A percentile compares a stretch with the other conserved stretches of the same genome.
phyloP scores from a whole-genome alignment of 108 stramenopile genomes.

The Cyclostephanos invisitatus region DNA sequence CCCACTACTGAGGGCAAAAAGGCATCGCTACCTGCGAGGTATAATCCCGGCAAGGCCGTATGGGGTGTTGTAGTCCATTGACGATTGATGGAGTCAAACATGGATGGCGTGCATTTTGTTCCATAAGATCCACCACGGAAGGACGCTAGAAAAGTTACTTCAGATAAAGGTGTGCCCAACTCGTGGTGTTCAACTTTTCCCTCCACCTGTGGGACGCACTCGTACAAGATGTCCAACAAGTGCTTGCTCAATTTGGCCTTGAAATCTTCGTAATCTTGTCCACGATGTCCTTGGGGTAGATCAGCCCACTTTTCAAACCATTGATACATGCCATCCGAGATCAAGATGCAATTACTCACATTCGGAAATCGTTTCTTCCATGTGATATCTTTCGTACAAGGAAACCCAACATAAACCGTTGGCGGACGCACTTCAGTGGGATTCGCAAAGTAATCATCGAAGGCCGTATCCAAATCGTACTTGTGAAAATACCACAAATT shows the following conservation, averaged over 20 bases:
- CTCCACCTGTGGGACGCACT: constrained; percentile 48
- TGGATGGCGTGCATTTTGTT: constrained; percentile 37
- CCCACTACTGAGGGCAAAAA: constrained; percentile 44
- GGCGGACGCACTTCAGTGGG: constrained; percentile 59
- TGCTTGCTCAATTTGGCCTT: constrained; percentile 45
- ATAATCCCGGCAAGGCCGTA: constrained; percentile 43
- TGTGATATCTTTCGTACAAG: constrained; percentile 46
- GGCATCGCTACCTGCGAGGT: constrained; percentile 47
- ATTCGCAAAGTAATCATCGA: constrained; percentile 34
- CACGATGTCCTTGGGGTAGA: constrained; percentile 33
- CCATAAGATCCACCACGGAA: constrained; percentile 46
- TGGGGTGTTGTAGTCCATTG: constrained; percentile 46
- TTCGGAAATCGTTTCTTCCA: constrained; percentile 55
- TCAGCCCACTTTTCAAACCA: constrained; percentile 48
- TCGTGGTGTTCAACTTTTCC: constrained; percentile 42
- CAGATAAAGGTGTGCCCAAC: constrained; percentile 43
- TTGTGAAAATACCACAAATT: constrained; percentile 53
- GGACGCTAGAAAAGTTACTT: constrained; percentile 40
- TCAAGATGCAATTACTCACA: constrained; percentile 44
- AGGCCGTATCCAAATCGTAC: constrained; percentile 45
- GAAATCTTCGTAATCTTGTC: constrained; percentile 47
- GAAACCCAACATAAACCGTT: constrained; percentile 73
- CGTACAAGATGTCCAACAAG: constrained; percentile 41
- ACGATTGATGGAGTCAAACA: constrained; percentile 42
- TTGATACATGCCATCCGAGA: constrained; percentile 32